phyloP scores from a whole-genome alignment of 495 filamentous ascomycete species.

The Neurospora sp. region DNA sequence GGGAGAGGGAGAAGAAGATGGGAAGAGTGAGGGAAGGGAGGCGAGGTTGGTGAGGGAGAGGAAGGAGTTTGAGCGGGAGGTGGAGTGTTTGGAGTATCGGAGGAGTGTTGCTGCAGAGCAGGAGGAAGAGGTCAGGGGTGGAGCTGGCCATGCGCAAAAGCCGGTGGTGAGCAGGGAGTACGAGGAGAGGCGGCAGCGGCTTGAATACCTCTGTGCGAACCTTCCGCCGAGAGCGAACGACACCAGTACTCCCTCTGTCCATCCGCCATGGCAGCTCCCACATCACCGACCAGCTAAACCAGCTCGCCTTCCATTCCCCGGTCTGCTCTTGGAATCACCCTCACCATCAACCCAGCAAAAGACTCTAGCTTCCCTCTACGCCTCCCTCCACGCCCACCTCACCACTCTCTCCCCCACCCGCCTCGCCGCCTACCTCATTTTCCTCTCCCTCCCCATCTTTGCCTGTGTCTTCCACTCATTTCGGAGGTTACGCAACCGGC shows the following conservation, averaged over 20 bases:
- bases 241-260: not conserved
- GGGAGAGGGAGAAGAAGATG: too few relatives aligned
- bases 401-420: not conserved
- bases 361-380: conserved; percentile 6
- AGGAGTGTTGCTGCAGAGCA: not conserved
- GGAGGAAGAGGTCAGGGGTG: not conserved
- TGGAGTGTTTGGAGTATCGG: not conserved
- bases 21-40: too few relatives aligned
- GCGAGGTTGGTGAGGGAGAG: not conserved
- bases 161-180: not conserved
- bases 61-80: not conserved
- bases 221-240: not conserved
- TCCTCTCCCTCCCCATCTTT: not conserved
- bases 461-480: not conserved
- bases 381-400: not conserved
- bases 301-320: conserved; percentile 6
- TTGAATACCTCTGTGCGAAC: not conserved
- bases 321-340: conserved; percentile 5
- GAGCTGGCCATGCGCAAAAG: not conserved
- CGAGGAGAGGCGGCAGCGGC: not conserved
- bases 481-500: not conserved
- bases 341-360: conserved; percentile 11
- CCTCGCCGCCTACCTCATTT: not conserved
- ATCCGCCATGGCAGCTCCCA: conserved; percentile 11
- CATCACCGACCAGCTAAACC: conserved; percentile 3